Base-by-base conservation (phyloP, 352 stramenopile genomes). In the Phytophthora agathidicida region DNA sequence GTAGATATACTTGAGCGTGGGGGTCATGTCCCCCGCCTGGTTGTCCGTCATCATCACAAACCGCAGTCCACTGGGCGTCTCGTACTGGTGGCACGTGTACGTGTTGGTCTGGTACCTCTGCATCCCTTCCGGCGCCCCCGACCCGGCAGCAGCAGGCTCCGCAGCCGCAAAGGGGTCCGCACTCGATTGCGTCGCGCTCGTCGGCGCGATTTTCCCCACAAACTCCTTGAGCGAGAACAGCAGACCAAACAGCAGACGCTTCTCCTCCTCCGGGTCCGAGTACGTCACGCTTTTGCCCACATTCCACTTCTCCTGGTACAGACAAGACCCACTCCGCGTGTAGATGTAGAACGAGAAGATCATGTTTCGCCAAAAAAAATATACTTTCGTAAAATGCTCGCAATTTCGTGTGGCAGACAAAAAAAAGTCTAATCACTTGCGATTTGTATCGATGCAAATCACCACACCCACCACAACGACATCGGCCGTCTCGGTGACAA, bases 301-400 rank as follows among this genome's bases (percentile, higher is more conserved):
- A 44, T 90, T 84, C 91, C 91, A 98, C 58, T 96, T 95, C 66
- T 96, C 79, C 53, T 97, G 88, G 73, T 93, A 96, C 50, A 98
- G 71, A 68, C 91, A 97, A 56, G 83, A 75, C 27, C 91, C 90
- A 28, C 68, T 82, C 32, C 91, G 86, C 62, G 93, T 93, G 80
- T 96, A 98, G 72, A 97, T 96, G 70, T 94, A 95, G 31, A 98
- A 84, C 55, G 91, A 96, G 89, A 84, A 98, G 70, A 98, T 96
- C 87, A 93, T 95, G 30, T 32, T 43, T 10, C n/a, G 16, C 6
- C 14, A 27, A 27, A 19, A 45, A n/a, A 27, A 1, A 3, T 17
- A 24, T 7, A 36, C 13, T n/a, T n/a, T n/a, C n/a, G 23, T 3
- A 43, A 33, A 6, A 17, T 11, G 31, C 16, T 17, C 20, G 11